phyloP scores from a whole-genome alignment of 768 basidiomycete species.

The Tephrocybe sp. region DNA sequence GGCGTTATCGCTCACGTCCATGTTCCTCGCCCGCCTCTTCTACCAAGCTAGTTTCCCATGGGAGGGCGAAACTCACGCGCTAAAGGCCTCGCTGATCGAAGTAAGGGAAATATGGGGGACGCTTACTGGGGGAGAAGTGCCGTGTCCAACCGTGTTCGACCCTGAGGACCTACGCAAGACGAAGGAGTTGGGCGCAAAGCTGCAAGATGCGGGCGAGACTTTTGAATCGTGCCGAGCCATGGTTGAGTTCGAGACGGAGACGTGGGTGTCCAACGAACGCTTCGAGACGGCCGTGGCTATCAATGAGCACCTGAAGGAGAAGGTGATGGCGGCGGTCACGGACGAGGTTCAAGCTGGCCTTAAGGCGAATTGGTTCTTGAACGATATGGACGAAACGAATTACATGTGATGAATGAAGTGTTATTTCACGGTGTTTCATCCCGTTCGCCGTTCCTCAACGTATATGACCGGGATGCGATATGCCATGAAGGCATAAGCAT shows the following conservation, averaged over 20 bases:
- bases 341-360: constrained; percentile 25
- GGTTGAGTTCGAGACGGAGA: constrained; percentile 28
- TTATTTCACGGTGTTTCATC: too few species aligned
- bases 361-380: neutral
- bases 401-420: too few species aligned
- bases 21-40: constrained; percentile 41
- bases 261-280: constrained; percentile 33
- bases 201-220: constrained; percentile 26
- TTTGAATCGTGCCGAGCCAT: constrained; percentile 22
- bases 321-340: neutral
- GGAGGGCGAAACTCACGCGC: constrained; percentile 47
- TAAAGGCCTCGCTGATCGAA: constrained; percentile 44
- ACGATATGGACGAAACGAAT: neutral
- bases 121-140: constrained; percentile 33
- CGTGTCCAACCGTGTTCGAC: constrained; percentile 47
- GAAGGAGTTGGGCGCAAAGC: constrained; percentile 31
- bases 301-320: too few species aligned
- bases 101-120: constrained; percentile 40
- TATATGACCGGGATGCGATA: too few species aligned
- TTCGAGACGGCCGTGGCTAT: constrained; percentile 31
- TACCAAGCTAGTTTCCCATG: constrained; percentile 39
- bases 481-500: too few species aligned
- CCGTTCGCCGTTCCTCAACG: too few species aligned
- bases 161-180: constrained; percentile 40
- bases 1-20: neutral